A percentile compares a stretch with the other conserved stretches of the same genome.
Conservation (phyloP, 164 flowering plant genomes). For the Magnolia officinalis region DNA sequence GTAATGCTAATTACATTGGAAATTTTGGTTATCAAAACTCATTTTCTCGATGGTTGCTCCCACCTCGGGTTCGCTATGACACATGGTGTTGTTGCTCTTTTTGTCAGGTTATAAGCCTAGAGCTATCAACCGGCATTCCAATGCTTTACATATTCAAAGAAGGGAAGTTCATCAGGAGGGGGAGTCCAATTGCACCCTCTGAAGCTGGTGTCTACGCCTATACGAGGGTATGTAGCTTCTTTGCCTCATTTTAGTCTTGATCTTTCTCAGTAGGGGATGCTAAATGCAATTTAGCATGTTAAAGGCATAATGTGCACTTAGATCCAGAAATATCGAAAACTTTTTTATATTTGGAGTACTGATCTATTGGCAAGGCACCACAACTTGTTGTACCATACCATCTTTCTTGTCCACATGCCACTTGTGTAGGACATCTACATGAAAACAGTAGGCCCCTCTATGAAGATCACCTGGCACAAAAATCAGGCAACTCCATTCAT, state of each 20-base stretch:
- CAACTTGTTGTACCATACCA: too few species aligned
- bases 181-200: conserved; percentile 85
- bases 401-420: too few species aligned
- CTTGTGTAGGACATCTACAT: too few species aligned
- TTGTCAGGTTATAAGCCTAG: conserved; percentile 82
- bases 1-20: conserved; percentile 25
- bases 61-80: background rate
- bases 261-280: background rate
- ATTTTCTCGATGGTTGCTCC: background rate
- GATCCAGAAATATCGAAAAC: background rate
- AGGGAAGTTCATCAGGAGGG: conserved; percentile 84
- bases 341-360: too few species aligned
- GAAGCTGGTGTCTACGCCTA: conserved; percentile 99
- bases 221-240: conserved; percentile 61
- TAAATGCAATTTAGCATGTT: background rate
- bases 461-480: too few species aligned
- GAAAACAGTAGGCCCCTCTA: too few species aligned
- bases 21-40: background rate
- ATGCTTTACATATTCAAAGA: conserved; percentile 96
- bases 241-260: background rate
- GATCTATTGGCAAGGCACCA: too few species aligned
- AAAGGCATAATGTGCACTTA: background rate
- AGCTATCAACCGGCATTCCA: conserved; percentile 91
- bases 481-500: too few species aligned
- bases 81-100: background rate